Conservation (phyloP, 2,329 filamentous ascomycete species). For the Macrophomina phaseolina region DNA sequence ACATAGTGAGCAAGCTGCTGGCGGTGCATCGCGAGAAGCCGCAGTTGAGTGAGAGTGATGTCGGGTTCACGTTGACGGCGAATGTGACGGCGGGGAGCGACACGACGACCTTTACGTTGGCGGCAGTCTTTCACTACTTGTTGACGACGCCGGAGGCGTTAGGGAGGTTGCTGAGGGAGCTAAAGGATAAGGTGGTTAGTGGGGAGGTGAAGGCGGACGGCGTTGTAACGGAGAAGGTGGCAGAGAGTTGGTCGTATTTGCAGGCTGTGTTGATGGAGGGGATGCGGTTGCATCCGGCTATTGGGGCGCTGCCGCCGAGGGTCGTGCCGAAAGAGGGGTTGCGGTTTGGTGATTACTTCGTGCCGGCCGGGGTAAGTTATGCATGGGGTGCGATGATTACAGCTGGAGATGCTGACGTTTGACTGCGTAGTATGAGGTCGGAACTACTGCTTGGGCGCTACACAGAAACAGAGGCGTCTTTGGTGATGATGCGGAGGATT, state of each 20-base stretch:
- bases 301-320: not conserved
- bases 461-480: slow-evolving; percentile 50
- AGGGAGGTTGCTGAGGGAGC: not conserved
- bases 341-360: not conserved
- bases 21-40: not conserved
- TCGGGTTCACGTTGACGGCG: not conserved
- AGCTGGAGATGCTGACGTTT: not conserved
- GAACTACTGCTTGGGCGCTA: slow-evolving; percentile 52
- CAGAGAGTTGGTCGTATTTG: not conserved
- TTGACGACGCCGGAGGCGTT: not conserved
- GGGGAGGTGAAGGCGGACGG: not conserved
- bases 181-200: not conserved
- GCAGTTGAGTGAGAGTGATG: not conserved
- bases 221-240: not conserved
- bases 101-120: not conserved
- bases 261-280: not conserved
- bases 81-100: not conserved
- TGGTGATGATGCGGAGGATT: slow-evolving; percentile 45
- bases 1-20: slow-evolving; percentile 3
- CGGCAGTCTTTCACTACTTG: not conserved
- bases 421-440: slow-evolving; percentile 39
- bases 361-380: slow-evolving; percentile 39
- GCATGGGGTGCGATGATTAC: not conserved
- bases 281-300: not conserved
- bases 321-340: not conserved